Conservation (phyloP, 2,329 filamentous ascomycete species). For the Intubia oerlemansii region DNA sequence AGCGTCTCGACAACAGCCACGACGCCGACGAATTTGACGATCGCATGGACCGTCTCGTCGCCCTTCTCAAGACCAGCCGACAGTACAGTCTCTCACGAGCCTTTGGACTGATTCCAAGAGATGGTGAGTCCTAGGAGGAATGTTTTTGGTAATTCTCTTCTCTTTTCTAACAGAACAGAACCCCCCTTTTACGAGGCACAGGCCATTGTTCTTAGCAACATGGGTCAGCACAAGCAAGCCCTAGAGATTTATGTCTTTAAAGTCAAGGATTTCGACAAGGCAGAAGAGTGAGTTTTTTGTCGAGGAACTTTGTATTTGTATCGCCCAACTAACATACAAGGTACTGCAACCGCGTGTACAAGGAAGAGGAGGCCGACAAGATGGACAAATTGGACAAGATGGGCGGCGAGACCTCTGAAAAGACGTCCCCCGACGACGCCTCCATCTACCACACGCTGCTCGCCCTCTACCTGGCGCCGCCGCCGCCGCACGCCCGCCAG, state of each 20-base stretch:
- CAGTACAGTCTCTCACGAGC: conserved; percentile 67
- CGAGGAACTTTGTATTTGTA: background rate
- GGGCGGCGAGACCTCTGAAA: too few species aligned
- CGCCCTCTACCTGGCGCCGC: conserved; percentile 70
- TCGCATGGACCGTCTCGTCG: conserved; percentile 43
- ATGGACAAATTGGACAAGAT: too few species aligned
- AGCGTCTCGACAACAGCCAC: too few species aligned
- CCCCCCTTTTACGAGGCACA: conserved; percentile 72
- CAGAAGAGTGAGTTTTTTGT: conserved; percentile 53
- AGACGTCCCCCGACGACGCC: too few species aligned
- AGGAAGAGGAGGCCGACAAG: conserved; percentile 24
- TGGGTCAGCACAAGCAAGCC: conserved; percentile 88
- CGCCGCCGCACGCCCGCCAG: conserved; percentile 47
- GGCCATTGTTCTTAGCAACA: conserved; percentile 79
- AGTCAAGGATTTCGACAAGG: conserved; percentile 66
- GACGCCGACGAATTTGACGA: conserved; percentile 7
- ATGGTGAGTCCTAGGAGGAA: conserved; percentile 41
- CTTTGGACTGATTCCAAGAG: conserved; percentile 54
- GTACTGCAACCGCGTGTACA: conserved; percentile 76
- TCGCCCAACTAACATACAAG: conserved; percentile 17
- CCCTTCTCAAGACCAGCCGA: conserved; percentile 53
- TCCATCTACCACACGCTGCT: conserved; percentile 82
- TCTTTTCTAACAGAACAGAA: conserved; percentile 28
- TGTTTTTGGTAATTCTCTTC: conserved; percentile 1
- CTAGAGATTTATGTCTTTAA: conserved; percentile 97